phyloP scores from a whole-genome alignment of 2,329 filamentous ascomycete species.

The Aspergillus pseudoviridinutans region DNA sequence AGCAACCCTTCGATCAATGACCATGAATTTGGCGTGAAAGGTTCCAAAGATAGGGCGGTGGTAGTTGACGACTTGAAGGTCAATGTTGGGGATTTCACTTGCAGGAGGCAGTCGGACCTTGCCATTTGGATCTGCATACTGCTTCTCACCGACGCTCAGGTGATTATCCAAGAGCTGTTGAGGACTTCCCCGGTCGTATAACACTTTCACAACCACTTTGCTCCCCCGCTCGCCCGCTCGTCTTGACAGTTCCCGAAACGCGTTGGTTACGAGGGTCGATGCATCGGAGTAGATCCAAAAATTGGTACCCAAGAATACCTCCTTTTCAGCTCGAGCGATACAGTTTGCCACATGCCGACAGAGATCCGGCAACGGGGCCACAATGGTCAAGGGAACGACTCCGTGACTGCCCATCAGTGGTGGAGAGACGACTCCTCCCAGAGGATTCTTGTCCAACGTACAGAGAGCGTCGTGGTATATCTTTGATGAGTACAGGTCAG shows the following conservation, averaged over 20 bases:
- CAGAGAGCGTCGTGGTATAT: constrained; percentile 63
- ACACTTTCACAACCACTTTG: constrained; percentile 65
- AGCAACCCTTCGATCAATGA: constrained; percentile 68
- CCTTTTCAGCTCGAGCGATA: constrained; percentile 67
- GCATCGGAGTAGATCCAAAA: constrained; percentile 70
- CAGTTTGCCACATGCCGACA: constrained; percentile 71
- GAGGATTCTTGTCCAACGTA: constrained; percentile 34
- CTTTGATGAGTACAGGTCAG: constrained; percentile 11
- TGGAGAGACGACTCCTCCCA: constrained; percentile 53
- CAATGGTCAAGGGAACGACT: constrained; percentile 63
- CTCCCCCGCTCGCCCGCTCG: constrained; percentile 57
- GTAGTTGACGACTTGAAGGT: constrained; percentile 69
- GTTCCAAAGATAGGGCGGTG: constrained; percentile 69
- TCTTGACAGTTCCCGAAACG: constrained; percentile 64
- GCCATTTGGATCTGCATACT: constrained; percentile 50
- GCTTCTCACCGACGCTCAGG: constrained; percentile 54
- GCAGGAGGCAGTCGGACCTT: constrained; percentile 59
- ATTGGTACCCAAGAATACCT: constrained; percentile 72
- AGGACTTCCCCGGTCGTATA: constrained; percentile 65
- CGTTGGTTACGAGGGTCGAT: constrained; percentile 63
- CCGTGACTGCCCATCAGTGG: constrained; percentile 59
- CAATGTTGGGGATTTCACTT: constrained; percentile 65
- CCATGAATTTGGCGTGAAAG: constrained; percentile 73
- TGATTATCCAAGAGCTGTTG: constrained; percentile 64
- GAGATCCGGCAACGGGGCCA: constrained; percentile 67